phyloP scores from a whole-genome alignment of 768 basidiomycete genomes.

The Podaxis sp. region DNA sequence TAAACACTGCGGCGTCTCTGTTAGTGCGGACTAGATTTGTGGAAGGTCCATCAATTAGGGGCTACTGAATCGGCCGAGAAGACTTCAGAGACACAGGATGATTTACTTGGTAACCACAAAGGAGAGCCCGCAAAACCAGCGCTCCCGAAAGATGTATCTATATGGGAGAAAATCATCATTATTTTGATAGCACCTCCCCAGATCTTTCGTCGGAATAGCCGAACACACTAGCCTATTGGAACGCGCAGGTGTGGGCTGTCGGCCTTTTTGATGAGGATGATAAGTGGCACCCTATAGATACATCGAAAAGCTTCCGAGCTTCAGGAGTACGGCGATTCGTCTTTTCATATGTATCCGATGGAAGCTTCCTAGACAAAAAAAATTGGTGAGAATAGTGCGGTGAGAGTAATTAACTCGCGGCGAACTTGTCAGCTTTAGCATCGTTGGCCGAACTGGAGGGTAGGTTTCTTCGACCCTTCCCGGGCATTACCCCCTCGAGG shows the following conservation, averaged over 20 bases:
- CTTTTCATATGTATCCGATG: constrained; percentile 7
- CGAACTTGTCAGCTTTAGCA: constrained; percentile 1
- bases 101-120: constrained; percentile 9
- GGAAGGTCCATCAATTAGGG: background rate
- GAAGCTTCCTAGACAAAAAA: background rate
- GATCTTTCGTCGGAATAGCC: background rate
- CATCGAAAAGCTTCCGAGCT: constrained; percentile 5
- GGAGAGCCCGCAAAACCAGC: constrained; percentile 6
- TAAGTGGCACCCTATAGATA: background rate
- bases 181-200: background rate
- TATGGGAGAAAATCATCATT: background rate
- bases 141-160: background rate
- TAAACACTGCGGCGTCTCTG: background rate
- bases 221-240: background rate
- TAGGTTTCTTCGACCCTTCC: background rate
- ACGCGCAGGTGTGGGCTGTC: background rate
- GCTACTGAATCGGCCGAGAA: constrained; percentile 3
- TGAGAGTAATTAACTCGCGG: background rate
- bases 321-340: background rate
- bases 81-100: background rate
- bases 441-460: background rate
- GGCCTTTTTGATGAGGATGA: background rate
- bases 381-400: constrained; percentile 3
- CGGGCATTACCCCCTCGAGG: background rate
- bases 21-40: constrained; percentile 5